Evolutionary conservation across 2,329 filamentous ascomycete species (phyloP), one percentile per base, ranked within the genome.

Genomic region (Lomentospora prolificans): DNA sequence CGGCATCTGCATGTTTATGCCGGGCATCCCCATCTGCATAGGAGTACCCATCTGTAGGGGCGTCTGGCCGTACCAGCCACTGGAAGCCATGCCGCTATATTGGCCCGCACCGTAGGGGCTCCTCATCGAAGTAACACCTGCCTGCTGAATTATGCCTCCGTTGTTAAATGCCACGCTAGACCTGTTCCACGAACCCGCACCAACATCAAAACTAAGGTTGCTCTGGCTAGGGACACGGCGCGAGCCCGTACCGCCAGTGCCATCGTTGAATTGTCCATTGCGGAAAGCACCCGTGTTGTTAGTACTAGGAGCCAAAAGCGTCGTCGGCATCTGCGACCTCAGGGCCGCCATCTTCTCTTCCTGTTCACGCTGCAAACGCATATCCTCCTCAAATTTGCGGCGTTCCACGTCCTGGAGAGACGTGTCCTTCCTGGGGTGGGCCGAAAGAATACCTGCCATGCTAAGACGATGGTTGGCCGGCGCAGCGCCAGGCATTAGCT

Each of bases 371-470:
- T 68, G 68, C 9, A 69, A 66, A 1, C 70, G 70, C 4, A 66
- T 65, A 12, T 73, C 72, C 57, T 75, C 70, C 28, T 74, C 70
- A 54, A 72, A 67, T 7, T 66, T 68, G 3, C 68, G 68, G 48
- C 69, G 66, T 14, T 77, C 72, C 3, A 67, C 68, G 9, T 70
- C 66, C n/a, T 70, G 67, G 1, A 70, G 68, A 28, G 78, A 70
- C 0, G 57, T 51, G 8, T 73, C 74, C 36, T 69, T 62, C 25
- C 69, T 64, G 4, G 75, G 74, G 53, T 77, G 72, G 1, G 67
- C 70, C 17, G 68, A 64, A 3, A 82, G 70, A 4, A 88, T 72
- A 60, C 86, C 79, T 0, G 84, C 83, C 69, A 88, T 72, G 61
- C 77, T 82, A 57, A 80, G 71, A 4, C 74, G 60, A 51, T 65